These are phyloP conservation scores for Prunus dulcis DNA, from an alignment of 306 rosid genomes.

Conservation along the genomic window DNA sequence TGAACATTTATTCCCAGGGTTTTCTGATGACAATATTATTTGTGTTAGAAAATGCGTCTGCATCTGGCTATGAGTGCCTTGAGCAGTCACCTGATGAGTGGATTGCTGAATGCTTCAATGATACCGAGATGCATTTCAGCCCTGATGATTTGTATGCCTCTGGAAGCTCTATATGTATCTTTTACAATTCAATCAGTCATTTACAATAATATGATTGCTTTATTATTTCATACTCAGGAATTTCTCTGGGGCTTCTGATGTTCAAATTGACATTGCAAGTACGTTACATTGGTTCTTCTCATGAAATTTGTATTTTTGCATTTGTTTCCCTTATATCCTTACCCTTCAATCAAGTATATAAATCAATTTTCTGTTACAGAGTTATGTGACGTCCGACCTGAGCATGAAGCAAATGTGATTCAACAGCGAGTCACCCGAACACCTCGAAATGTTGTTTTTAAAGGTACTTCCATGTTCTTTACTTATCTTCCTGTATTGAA, in stretches of 20 bases:
- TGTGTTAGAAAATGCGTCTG: constrained; percentile 49
- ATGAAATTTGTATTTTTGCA: not conserved
- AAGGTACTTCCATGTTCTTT: constrained; percentile 45
- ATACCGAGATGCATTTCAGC: constrained; percentile 55
- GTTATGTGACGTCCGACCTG: constrained; percentile 41
- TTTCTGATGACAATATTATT: constrained; percentile 17
- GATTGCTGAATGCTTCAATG: constrained; percentile 76
- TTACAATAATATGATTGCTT: constrained; percentile 32
- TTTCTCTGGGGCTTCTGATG: constrained; percentile 43
- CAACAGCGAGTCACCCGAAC: constrained; percentile 38
- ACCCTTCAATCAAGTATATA: constrained; percentile 3
- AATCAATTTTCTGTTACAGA: constrained; percentile 34
- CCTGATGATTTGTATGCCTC: constrained; percentile 65
- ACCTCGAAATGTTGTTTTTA: constrained; percentile 56
- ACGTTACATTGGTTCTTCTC: constrained; percentile 22
- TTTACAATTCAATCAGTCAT: constrained; percentile 7
- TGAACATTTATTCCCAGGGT: constrained; percentile 3
- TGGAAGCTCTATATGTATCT: constrained; percentile 12
- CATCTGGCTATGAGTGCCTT: constrained; percentile 49
- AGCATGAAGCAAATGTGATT: constrained; percentile 37
- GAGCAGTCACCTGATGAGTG: constrained; percentile 65
- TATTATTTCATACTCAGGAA: constrained; percentile 48
- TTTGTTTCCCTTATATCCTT: not conserved
- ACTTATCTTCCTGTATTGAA: constrained; percentile 1
- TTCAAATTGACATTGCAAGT: constrained; percentile 65